A percentile compares a stretch with the other conserved stretches of the same genome.
Evolutionary conservation across 2,329 filamentous ascomycete species (phyloP).

Genomic region (Trichophyton simii): DNA sequence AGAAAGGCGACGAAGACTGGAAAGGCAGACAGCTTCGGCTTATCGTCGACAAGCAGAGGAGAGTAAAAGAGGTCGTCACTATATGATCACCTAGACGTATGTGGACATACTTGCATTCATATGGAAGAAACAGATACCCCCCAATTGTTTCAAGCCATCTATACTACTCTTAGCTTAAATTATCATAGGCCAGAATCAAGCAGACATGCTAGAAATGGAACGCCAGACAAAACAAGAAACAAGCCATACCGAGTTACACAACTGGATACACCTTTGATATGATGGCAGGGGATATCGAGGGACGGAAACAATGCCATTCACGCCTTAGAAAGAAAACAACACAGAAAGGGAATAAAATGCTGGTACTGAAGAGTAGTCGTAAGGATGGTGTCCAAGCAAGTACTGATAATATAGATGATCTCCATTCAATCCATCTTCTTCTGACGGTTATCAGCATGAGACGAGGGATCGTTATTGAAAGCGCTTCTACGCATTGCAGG

Average conservation of each 20-base stretch:
- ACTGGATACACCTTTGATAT: background rate
- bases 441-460: background rate
- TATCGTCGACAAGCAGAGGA: conserved; percentile 48
- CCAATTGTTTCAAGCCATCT: background rate
- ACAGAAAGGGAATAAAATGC: background rate
- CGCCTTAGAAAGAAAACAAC: background rate
- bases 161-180: background rate
- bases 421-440: background rate
- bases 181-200: background rate
- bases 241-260: background rate
- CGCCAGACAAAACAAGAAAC: background rate
- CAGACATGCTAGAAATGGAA: background rate
- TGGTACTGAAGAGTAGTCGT: background rate
- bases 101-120: background rate
- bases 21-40: conserved; percentile 48
- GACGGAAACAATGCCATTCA: background rate
- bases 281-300: background rate
- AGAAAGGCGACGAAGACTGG: conserved; percentile 21
- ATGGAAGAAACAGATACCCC: background rate
- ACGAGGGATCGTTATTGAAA: background rate
- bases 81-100: background rate
- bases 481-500: background rate
- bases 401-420: background rate
- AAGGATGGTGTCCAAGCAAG: background rate
- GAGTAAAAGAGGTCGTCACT: conserved; percentile 28